Evolutionary conservation across 768 basidiomycete species (phyloP), one percentile per base, ranked within the genome.

Genomic region (Trametes coccinea): DNA sequence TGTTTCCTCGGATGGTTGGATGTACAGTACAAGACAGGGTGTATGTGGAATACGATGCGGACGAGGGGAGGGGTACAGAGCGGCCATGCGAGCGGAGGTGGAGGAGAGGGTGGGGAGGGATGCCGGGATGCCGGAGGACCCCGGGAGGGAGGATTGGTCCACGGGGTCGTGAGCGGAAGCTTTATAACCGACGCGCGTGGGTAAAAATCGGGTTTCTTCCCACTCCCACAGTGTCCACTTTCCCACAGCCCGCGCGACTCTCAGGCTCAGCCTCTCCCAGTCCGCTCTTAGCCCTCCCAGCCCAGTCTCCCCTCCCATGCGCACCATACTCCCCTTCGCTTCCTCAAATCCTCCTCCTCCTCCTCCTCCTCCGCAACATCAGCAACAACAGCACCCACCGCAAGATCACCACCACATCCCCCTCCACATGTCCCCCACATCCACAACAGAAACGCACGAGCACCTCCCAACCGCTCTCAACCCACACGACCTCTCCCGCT

Each of bases 401-500:
- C 22, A 22, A 22, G 22, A 22, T 22, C 22, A 22, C 22, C 22
- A 22, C 1, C 22, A 22, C 22, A 22, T 75, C 70, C 77, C 72
- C 67, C 67, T 76, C 68, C 69, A 73, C 60, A 79, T 79, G 78
- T 75, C 76, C 67, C 72, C 79, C 65, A 71, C 74, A 33, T 68
- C 72, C 34, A 61, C 76, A 60, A 56, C 62, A 34, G 50, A 73
- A 70, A 66, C 70, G 65, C 73, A 71, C 67, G 43, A 66, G 54
- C 73, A 75, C 56, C 71, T 75, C 69, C 68, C 52, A 65, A 43
- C 63, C 60, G 74, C 71, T 57, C 72, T 78, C 76, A 73, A 78
- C 75, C 30, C 81, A 78, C 53, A 76, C 80, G 72, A 85, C 66
- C 80, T 82, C 14, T 81, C 85, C 63, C 84, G 71, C 73, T 79